A percentile compares a stretch with the other conserved stretches of the same genome.
These are phyloP conservation scores for Lactifluus echinatus DNA, from an alignment of 768 basidiomycete species.

Conservation along the genomic window DNA sequence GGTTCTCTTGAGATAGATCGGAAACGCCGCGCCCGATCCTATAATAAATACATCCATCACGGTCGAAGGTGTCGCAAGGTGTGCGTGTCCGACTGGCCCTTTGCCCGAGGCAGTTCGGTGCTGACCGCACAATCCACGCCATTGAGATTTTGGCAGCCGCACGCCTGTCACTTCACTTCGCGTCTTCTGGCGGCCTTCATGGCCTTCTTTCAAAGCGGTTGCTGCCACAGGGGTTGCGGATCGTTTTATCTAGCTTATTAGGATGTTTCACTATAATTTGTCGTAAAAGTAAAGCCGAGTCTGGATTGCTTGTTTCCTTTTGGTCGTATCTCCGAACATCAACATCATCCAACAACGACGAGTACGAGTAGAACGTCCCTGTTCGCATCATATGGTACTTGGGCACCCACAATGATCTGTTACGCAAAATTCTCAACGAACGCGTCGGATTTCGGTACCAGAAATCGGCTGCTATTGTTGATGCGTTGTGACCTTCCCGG, in stretches of 20 bases:
- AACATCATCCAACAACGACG: neutral
- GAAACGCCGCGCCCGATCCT: constrained; percentile 1
- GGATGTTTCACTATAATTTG: neutral
- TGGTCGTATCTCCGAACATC: neutral
- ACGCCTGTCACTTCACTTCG: neutral
- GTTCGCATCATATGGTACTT: neutral
- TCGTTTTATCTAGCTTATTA: neutral
- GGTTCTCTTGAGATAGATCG: neutral
- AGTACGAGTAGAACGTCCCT: neutral
- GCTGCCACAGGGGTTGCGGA: neutral
- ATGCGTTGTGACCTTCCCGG: neutral
- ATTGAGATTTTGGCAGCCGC: neutral
- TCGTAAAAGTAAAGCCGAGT: neutral
- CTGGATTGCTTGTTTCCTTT: neutral
- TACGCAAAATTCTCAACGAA: neutral
- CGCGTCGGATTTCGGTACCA: neutral
- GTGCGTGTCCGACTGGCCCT: neutral
- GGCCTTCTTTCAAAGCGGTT: neutral
- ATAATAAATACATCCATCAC: neutral
- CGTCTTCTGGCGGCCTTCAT: neutral
- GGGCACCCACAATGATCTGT: neutral
- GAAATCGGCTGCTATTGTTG: neutral
- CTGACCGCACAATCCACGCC: neutral
- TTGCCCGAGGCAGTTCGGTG: neutral
- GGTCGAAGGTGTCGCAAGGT: neutral